A percentile compares a stretch with the other conserved stretches of the same genome.
These are phyloP conservation scores for Breviolum minutum DNA, from an alignment of 73 alveolate species.

Conservation along the genomic window DNA sequence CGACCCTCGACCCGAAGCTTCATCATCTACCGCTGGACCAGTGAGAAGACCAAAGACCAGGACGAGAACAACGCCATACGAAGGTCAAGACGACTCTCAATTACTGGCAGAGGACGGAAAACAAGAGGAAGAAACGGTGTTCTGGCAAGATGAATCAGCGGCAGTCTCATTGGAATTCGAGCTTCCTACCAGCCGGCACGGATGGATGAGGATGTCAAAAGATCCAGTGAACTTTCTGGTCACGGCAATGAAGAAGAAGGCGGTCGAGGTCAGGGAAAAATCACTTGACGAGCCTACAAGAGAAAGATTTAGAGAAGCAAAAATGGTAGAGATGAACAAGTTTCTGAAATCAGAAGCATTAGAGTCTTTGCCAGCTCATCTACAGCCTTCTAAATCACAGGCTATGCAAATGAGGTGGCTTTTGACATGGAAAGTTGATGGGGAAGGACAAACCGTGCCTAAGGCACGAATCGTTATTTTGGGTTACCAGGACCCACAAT, in stretches of 20 bases:
- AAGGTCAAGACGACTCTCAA: background rate
- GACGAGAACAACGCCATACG: background rate
- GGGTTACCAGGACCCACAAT: slow-evolving; percentile 16
- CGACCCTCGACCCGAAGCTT: background rate
- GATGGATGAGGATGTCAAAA: background rate
- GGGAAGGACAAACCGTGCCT: background rate
- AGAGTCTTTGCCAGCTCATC: background rate
- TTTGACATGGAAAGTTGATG: slow-evolving; percentile 1
- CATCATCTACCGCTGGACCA: background rate
- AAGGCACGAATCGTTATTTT: background rate
- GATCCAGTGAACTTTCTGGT: background rate
- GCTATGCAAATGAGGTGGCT: slow-evolving; percentile 41
- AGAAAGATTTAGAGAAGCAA: background rate
- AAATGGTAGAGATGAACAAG: background rate
- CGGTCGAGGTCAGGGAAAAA: background rate
- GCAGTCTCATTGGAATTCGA: background rate
- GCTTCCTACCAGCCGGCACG: background rate
- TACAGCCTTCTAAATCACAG: background rate
- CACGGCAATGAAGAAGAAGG: background rate
- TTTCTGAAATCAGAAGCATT: slow-evolving; percentile 9
- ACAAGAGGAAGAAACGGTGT: background rate
- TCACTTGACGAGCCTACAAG: background rate
- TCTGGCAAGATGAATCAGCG: background rate
- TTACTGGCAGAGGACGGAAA: background rate
- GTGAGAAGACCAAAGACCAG: background rate